These are phyloP conservation scores for Pholiota conissans DNA, from an alignment of 768 basidiomycete genomes.

Conservation along the genomic window DNA sequence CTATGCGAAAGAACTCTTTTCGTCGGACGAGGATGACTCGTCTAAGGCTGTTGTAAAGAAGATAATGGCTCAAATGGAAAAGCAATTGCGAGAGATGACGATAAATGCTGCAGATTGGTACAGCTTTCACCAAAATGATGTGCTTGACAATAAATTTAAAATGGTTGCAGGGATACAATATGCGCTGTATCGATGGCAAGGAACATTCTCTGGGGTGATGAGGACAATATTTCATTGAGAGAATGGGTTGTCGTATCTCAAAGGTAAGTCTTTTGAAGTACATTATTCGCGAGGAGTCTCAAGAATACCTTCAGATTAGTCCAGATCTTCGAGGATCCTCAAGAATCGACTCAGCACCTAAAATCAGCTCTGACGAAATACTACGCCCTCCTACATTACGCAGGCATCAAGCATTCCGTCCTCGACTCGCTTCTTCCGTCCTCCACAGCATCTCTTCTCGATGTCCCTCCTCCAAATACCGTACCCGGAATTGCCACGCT, in stretches of 20 bases:
- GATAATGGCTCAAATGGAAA: slow-evolving; percentile 52
- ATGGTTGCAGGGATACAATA: slow-evolving; percentile 53
- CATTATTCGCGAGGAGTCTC: background rate
- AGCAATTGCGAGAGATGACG: slow-evolving; percentile 49
- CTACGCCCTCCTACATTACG: slow-evolving; percentile 50
- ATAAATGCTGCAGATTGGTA: slow-evolving; percentile 73
- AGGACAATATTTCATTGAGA: slow-evolving; percentile 43
- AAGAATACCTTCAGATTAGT: slow-evolving; percentile 12
- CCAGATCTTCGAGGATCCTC: slow-evolving; percentile 5
- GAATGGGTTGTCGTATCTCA: slow-evolving; percentile 58
- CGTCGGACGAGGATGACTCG: slow-evolving; percentile 31
- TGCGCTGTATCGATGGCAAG: slow-evolving; percentile 58
- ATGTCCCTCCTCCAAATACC: slow-evolving; percentile 24
- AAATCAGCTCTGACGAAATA: slow-evolving; percentile 55
- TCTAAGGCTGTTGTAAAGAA: slow-evolving; percentile 54
- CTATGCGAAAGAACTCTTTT: slow-evolving; percentile 46
- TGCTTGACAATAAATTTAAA: background rate
- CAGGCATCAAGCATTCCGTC: slow-evolving; percentile 50
- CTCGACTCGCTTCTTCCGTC: slow-evolving; percentile 31
- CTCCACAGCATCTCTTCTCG: slow-evolving; percentile 6
- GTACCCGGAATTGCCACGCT: slow-evolving; percentile 26
- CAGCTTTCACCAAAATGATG: slow-evolving; percentile 13
- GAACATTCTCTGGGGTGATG: slow-evolving; percentile 55
- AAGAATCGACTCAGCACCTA: slow-evolving; percentile 16
- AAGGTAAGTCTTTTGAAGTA: slow-evolving; percentile 39